Percentiles rank a stretch among this genome's conserved stretches.
phyloP scores from a whole-genome alignment of 1,284 basidiomycete species.

The Sporisorium iseilematis-ciliati region DNA sequence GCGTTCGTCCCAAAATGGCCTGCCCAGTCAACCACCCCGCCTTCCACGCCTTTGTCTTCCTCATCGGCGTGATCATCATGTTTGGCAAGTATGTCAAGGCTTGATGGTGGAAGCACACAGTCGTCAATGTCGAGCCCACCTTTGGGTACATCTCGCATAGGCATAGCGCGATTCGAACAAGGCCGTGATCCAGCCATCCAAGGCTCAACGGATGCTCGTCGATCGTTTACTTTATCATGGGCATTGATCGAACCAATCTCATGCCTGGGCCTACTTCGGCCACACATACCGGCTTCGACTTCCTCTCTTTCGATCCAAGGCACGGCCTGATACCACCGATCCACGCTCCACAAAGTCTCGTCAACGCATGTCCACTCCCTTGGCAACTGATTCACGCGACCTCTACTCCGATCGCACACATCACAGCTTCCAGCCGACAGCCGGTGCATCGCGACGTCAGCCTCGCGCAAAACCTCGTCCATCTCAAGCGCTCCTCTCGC shows the following conservation, averaged over 20 bases:
- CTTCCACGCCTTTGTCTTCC: slow-evolving; percentile 61
- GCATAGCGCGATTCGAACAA: too few relatives aligned
- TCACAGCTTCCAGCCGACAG: too few relatives aligned
- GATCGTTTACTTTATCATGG: too few relatives aligned
- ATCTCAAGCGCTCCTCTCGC: not conserved
- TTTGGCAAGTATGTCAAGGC: slow-evolving; percentile 53
- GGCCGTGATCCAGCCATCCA: too few relatives aligned
- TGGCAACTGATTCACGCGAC: not conserved
- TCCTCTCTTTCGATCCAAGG: not conserved
- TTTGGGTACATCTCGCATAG: too few relatives aligned
- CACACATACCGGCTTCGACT: not conserved
- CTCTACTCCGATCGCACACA: too few relatives aligned
- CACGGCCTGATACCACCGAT: not conserved
- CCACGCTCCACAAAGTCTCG: not conserved
- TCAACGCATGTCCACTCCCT: not conserved
- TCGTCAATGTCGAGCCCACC: too few relatives aligned
- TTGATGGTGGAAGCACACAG: slow-evolving; percentile 20
- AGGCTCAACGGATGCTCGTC: too few relatives aligned
- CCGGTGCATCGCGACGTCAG: too few relatives aligned
- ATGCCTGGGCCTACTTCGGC: not conserved
- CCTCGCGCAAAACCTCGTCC: too few relatives aligned
- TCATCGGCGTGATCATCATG: slow-evolving; percentile 63
- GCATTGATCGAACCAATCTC: not conserved
- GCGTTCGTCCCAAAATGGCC: slow-evolving; percentile 40
- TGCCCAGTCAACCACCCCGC: slow-evolving; percentile 63